A percentile compares a stretch with the other conserved stretches of the same genome.
Conservation (phyloP, 2,329 filamentous ascomycete species). For the Beauveria pseudobassiana region DNA sequence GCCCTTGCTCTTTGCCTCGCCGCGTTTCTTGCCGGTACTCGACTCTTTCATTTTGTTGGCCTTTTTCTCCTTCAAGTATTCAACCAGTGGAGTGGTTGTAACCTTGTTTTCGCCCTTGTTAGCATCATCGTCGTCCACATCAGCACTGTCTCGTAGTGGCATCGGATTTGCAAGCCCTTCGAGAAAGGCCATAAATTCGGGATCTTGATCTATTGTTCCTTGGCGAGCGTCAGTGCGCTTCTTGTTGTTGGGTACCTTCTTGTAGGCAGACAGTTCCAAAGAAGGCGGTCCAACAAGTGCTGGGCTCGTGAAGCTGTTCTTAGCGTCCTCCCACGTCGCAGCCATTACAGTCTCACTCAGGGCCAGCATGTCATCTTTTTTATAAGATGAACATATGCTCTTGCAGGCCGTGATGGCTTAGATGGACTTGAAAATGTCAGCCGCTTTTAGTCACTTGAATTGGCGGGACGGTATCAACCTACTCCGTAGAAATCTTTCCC, state of each 20-base stretch:
- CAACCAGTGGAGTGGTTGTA: slow-evolving; percentile 80
- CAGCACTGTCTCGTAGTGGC: slow-evolving; percentile 34
- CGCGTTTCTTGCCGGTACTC: slow-evolving; percentile 39
- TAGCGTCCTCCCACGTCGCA: slow-evolving; percentile 71
- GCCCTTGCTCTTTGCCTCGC: slow-evolving; percentile 43
- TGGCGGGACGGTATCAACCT: slow-evolving; percentile 26
- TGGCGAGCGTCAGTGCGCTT: slow-evolving; percentile 74
- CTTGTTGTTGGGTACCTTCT: slow-evolving; percentile 69
- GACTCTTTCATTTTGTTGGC: slow-evolving; percentile 59
- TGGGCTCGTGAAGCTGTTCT: slow-evolving; percentile 63
- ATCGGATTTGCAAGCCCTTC: slow-evolving; percentile 72
- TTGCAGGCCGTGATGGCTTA: slow-evolving; percentile 73
- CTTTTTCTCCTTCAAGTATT: slow-evolving; percentile 88
- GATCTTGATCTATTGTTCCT: slow-evolving; percentile 93
- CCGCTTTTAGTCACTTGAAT: not conserved
- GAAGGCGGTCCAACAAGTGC: slow-evolving; percentile 71
- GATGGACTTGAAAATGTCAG: slow-evolving; percentile 51
- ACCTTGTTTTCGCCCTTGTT: slow-evolving; percentile 50
- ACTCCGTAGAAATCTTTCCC: slow-evolving; percentile 80
- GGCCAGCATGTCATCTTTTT: slow-evolving; percentile 58
- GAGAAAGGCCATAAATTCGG: slow-evolving; percentile 90
- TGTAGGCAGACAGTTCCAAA: slow-evolving; percentile 77
- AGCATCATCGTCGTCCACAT: slow-evolving; percentile 37
- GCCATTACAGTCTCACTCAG: slow-evolving; percentile 65
- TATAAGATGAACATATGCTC: slow-evolving; percentile 77